Evolutionary conservation across 139 green algal genomes (phyloP).

Genomic region (Coelastrella sp.): DNA sequence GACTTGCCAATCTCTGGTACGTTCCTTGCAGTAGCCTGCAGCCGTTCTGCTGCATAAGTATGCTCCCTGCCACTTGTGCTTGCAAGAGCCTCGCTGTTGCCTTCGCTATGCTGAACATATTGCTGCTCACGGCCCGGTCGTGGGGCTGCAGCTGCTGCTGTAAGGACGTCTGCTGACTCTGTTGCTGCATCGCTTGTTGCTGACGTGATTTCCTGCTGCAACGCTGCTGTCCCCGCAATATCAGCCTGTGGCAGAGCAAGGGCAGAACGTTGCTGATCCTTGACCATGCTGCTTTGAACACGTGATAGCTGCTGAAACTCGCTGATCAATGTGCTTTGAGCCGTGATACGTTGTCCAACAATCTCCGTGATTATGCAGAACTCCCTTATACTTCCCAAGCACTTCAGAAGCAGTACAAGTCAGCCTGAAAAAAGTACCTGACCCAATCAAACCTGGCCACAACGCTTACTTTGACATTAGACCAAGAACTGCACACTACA

Average conservation of each 20-base stretch:
- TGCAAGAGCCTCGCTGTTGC: conserved; percentile 2
- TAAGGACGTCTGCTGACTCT: conserved; percentile 14
- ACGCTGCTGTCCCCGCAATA: neutral
- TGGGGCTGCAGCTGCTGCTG: conserved; percentile 13
- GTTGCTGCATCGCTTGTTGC: neutral
- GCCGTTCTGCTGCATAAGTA: conserved; percentile 2
- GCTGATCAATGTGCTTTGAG: too few species aligned
- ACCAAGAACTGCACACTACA: neutral
- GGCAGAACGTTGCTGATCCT: too few species aligned
- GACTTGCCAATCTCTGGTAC: neutral
- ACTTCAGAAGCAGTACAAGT: too few species aligned
- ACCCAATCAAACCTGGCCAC: too few species aligned
- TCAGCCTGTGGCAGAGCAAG: too few species aligned
- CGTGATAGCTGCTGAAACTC: too few species aligned
- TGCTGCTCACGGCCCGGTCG: neutral
- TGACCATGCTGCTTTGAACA: too few species aligned
- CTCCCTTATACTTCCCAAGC: too few species aligned
- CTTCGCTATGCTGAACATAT: conserved; percentile 15
- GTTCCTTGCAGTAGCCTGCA: neutral
- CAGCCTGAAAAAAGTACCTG: too few species aligned
- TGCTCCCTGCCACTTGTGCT: conserved; percentile 19
- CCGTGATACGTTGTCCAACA: too few species aligned
- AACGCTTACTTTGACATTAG: too few species aligned
- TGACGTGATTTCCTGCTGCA: neutral
- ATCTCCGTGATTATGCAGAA: too few species aligned